A percentile compares a stretch with the other conserved stretches of the same genome.
Conservation (phyloP, 768 basidiomycete genomes). For the Agrocybe pediades region DNA sequence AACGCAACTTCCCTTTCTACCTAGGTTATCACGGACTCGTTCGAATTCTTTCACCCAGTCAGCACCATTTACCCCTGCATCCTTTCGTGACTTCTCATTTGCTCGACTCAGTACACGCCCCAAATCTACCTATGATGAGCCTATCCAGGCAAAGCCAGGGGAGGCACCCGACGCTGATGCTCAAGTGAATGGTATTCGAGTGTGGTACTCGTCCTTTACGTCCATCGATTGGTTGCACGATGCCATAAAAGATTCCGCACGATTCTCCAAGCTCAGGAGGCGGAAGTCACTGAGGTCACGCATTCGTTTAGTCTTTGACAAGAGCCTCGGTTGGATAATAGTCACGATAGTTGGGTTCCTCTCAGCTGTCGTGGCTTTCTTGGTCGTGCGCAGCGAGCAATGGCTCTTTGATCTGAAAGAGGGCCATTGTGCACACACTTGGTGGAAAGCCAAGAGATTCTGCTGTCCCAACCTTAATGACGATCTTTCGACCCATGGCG, state of each 20-base stretch:
- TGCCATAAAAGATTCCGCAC: slow-evolving; percentile 89
- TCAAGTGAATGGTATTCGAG: slow-evolving; percentile 84
- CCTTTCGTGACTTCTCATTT: slow-evolving; percentile 39
- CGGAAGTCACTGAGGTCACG: slow-evolving; percentile 72
- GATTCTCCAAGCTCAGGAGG: slow-evolving; percentile 68
- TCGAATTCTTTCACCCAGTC: slow-evolving; percentile 37
- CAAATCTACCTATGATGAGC: slow-evolving; percentile 74
- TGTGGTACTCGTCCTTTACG: slow-evolving; percentile 88
- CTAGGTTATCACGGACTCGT: slow-evolving; percentile 27
- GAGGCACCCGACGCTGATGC: slow-evolving; percentile 53
- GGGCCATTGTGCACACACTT: slow-evolving; percentile 73
- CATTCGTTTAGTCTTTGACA: slow-evolving; percentile 66
- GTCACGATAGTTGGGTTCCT: slow-evolving; percentile 88
- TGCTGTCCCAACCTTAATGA: slow-evolving; percentile 64
- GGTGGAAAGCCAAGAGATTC: slow-evolving; percentile 78
- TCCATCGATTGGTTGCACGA: slow-evolving; percentile 98
- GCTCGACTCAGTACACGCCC: slow-evolving; percentile 49
- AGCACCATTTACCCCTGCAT: slow-evolving; percentile 38
- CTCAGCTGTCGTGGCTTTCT: slow-evolving; percentile 83
- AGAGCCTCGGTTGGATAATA: slow-evolving; percentile 85
- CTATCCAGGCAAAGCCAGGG: slow-evolving; percentile 35
- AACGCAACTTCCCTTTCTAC: slow-evolving; percentile 35
- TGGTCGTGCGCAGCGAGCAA: slow-evolving; percentile 84
- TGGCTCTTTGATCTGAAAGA: slow-evolving; percentile 92
- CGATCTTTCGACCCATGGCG: slow-evolving; percentile 4